Conservation (phyloP, 108 stramenopile genomes). For the Parmales sp. region DNA sequence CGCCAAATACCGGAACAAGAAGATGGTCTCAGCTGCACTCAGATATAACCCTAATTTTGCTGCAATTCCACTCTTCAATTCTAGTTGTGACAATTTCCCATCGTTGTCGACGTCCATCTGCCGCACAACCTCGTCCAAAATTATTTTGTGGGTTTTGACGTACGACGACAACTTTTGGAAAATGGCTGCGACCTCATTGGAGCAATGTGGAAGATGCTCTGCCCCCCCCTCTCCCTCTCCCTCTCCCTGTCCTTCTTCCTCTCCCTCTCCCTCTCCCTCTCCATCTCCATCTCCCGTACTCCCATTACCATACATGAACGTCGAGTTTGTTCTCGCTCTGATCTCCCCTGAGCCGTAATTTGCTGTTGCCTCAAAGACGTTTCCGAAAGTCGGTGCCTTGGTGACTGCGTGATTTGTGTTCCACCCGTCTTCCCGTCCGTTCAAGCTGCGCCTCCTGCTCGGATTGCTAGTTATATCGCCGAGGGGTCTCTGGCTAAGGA, state of each 20-base stretch:
- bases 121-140: not conserved
- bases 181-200: not conserved
- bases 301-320: too few species aligned
- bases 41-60: not conserved
- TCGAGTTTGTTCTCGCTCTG: too few species aligned
- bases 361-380: constrained; percentile 5
- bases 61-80: not conserved
- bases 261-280: too few species aligned
- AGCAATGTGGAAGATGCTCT: not conserved
- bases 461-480: not conserved
- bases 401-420: not conserved
- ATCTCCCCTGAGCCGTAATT: too few species aligned
- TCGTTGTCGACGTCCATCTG: not conserved
- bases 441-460: not conserved
- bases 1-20: not conserved
- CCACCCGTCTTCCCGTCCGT: not conserved
- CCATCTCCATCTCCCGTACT: too few species aligned
- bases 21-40: not conserved
- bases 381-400: not conserved
- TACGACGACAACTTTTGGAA: not conserved
- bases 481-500: not conserved
- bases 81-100: not conserved
- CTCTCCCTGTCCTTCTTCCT: not conserved
- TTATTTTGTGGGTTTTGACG: constrained; percentile 1
- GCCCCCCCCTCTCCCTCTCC: not conserved